Percentiles rank a stretch among this genome's conserved stretches.
Conservation (phyloP, 768 basidiomycete genomes). For the Trametes cubensis region DNA sequence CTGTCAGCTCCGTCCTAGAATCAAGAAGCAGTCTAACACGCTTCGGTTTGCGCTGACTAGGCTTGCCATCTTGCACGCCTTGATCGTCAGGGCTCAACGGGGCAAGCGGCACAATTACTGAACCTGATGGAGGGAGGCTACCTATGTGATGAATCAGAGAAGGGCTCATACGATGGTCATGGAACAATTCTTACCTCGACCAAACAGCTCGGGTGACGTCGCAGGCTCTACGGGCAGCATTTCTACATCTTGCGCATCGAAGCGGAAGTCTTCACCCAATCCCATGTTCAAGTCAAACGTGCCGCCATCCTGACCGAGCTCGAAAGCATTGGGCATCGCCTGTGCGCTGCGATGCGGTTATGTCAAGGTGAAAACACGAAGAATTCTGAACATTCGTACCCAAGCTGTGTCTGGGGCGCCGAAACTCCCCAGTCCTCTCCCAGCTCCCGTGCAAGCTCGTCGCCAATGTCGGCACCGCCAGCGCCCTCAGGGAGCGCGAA, state of each 20-base stretch:
- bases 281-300: background rate
- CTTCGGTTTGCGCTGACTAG: slow-evolving; percentile 46
- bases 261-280: slow-evolving; percentile 18
- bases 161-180: slow-evolving; percentile 14
- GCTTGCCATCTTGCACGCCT: background rate
- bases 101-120: slow-evolving; percentile 29
- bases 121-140: slow-evolving; percentile 20
- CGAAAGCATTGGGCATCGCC: slow-evolving; percentile 30
- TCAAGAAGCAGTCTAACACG: slow-evolving; percentile 63
- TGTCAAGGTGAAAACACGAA: background rate
- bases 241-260: slow-evolving; percentile 18
- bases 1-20: slow-evolving; percentile 75
- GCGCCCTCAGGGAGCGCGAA: slow-evolving; percentile 55
- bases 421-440: slow-evolving; percentile 66
- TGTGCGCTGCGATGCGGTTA: background rate
- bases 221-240: slow-evolving; percentile 26
- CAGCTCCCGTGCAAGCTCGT: slow-evolving; percentile 74
- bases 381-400: background rate
- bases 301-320: background rate
- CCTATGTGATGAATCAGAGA: slow-evolving; percentile 15
- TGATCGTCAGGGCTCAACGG: slow-evolving; percentile 25
- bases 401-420: background rate
- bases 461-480: slow-evolving; percentile 65
- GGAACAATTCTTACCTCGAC: slow-evolving; percentile 18
- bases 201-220: slow-evolving; percentile 22